These are phyloP conservation scores for Toxicodendron radicans DNA, from an alignment of 345 rosid species.

Conservation along the genomic window DNA sequence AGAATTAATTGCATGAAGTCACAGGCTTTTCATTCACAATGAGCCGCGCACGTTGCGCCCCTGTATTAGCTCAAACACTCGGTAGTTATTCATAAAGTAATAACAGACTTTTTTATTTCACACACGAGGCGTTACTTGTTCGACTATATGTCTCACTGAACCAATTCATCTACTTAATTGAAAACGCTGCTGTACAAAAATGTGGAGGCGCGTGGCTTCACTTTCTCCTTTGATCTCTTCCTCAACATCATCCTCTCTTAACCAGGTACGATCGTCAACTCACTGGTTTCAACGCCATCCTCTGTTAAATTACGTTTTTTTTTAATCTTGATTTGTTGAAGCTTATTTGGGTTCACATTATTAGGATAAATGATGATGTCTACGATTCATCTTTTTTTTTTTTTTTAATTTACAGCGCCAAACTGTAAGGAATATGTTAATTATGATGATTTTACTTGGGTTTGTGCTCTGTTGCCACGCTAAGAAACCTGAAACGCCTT, in stretches of 20 bases:
- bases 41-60: too few relatives aligned
- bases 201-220: slow-evolving; percentile 82
- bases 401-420: too few relatives aligned
- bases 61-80: too few relatives aligned
- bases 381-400: too few relatives aligned
- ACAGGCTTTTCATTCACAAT: too few relatives aligned
- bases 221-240: slow-evolving; percentile 58
- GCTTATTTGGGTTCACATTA: background rate
- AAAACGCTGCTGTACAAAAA: slow-evolving; percentile 14
- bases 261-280: slow-evolving; percentile 39
- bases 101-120: background rate
- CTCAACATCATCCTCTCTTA: slow-evolving; percentile 37
- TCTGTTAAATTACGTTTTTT: background rate
- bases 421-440: too few relatives aligned
- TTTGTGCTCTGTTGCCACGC: too few relatives aligned
- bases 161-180: background rate
- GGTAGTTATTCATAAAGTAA: too few relatives aligned
- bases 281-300: too few relatives aligned
- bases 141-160: slow-evolving; percentile 39
- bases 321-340: background rate
- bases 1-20: too few relatives aligned
- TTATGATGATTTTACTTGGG: too few relatives aligned
- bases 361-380: too few relatives aligned
- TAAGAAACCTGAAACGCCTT: background rate
- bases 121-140: slow-evolving; percentile 25